phyloP scores from a whole-genome alignment of 148 eudicot species.

The Agrostemma githago region DNA sequence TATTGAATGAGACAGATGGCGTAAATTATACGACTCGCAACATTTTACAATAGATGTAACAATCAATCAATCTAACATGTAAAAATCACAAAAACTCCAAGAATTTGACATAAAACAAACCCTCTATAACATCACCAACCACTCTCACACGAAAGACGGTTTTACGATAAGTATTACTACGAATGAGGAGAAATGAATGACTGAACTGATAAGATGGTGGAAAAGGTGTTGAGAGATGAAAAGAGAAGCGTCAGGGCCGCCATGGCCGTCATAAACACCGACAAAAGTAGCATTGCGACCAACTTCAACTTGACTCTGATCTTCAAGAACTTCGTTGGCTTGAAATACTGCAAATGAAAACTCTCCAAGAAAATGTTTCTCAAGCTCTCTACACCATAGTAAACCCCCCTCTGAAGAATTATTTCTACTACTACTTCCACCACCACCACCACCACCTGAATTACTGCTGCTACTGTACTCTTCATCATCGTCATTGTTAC shows the following conservation, averaged over 20 bases:
- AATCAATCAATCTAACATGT: not conserved
- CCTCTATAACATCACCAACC: not conserved
- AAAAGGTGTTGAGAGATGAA: conserved; percentile 46
- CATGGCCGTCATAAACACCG: conserved; percentile 80
- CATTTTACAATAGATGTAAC: not conserved
- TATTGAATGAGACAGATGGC: no score
- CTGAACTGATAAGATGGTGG: conserved; percentile 41
- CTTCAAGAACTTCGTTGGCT: conserved; percentile 53
- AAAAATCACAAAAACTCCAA: conserved; percentile 4
- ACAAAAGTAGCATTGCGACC: conserved; percentile 47
- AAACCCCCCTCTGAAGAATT: conserved; percentile 28
- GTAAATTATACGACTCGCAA: no score
- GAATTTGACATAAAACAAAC: not conserved
- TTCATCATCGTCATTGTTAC: conserved; percentile 7
- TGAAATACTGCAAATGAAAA: conserved; percentile 59
- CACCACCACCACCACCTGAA: not conserved
- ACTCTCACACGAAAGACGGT: not conserved
- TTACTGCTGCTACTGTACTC: not conserved
- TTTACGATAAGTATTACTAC: not conserved
- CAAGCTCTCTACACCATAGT: conserved; percentile 53
- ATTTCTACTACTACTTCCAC: not conserved
- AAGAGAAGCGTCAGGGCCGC: conserved; percentile 53
- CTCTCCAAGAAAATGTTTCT: conserved; percentile 54
- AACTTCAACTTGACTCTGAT: conserved; percentile 64
- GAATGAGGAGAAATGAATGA: not conserved